Conservation (phyloP, 306 rosid species). For the Glycine soja region DNA sequence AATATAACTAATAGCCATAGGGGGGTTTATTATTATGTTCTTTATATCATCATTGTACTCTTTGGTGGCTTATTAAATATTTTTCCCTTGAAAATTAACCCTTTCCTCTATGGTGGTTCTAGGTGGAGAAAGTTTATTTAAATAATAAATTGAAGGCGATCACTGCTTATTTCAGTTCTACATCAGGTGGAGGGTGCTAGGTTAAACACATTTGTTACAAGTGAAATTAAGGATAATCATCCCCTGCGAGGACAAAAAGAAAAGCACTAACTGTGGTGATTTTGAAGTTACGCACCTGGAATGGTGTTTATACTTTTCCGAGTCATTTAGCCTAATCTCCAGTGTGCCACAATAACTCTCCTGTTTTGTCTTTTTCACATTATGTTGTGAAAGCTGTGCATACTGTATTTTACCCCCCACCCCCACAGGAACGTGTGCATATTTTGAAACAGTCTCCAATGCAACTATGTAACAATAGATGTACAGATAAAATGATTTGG, state of each 20-base stretch:
- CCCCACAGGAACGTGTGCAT: not conserved
- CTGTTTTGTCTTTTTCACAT: not conserved
- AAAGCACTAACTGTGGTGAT: constrained; percentile 19
- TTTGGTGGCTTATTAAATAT: constrained; percentile 36
- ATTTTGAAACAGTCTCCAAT: not conserved
- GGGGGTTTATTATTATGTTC: constrained; percentile 11
- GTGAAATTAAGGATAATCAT: not conserved
- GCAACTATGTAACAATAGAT: not conserved
- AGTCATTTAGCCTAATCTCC: not conserved
- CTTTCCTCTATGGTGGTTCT: constrained; percentile 37
- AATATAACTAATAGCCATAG: not conserved
- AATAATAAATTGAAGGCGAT: constrained; percentile 87
- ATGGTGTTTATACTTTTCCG: too few relatives aligned
- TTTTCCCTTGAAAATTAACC: constrained; percentile 3
- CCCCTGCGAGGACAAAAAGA: not conserved
- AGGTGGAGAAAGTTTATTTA: constrained; percentile 83
- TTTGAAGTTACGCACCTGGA: constrained; percentile 26
- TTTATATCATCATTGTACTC: constrained; percentile 25
- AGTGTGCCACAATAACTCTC: constrained; percentile 3
- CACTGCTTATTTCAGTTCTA: constrained; percentile 80
- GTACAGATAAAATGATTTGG: not conserved
- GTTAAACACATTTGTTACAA: constrained; percentile 17
- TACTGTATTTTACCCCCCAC: not conserved
- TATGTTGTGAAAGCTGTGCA: not conserved
- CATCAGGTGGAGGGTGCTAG: constrained; percentile 42